Conservation (phyloP, 768 basidiomycete genomes). For the Leccinum variicolor region DNA sequence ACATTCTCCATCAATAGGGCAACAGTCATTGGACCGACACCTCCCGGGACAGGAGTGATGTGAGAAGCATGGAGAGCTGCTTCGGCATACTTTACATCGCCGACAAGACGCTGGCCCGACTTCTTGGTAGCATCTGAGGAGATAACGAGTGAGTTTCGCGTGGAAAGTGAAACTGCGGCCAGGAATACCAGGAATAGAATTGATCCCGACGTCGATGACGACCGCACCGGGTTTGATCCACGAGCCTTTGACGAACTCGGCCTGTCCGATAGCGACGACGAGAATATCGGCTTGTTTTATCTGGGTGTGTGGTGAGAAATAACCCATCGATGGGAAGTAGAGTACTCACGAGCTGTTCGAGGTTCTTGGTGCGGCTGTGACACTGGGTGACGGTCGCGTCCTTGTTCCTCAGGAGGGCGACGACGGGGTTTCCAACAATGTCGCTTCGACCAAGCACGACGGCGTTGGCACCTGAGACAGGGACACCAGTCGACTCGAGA, state of each 20-base stretch:
- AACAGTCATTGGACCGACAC: constrained; percentile 99
- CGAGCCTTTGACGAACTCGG: constrained; percentile 85
- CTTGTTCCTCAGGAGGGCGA: constrained; percentile 81
- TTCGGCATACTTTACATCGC: constrained; percentile 85
- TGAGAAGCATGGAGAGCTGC: constrained; percentile 78
- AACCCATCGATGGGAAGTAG: constrained; percentile 6
- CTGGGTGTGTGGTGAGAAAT: constrained; percentile 36
- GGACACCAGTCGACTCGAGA: constrained; percentile 79
- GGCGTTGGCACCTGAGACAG: constrained; percentile 73
- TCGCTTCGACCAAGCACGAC: constrained; percentile 97
- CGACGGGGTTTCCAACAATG: constrained; percentile 95
- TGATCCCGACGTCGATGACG: constrained; percentile 98
- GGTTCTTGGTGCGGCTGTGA: constrained; percentile 84
- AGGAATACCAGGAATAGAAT: constrained; percentile 79
- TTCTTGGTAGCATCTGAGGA: constrained; percentile 80
- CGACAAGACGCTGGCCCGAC: constrained; percentile 92
- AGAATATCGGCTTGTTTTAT: constrained; percentile 86
- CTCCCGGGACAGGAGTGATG: constrained; percentile 98
- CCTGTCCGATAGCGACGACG: constrained; percentile 93
- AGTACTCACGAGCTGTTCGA: constrained; percentile 67
- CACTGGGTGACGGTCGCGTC: constrained; percentile 98
- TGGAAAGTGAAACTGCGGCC: not conserved
- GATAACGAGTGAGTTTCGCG: not conserved
- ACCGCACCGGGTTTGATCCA: constrained; percentile 96
- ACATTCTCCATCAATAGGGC: constrained; percentile 98